phyloP scores from a whole-genome alignment of 2,329 filamentous ascomycete species.

The Zymoseptoria brevis region DNA sequence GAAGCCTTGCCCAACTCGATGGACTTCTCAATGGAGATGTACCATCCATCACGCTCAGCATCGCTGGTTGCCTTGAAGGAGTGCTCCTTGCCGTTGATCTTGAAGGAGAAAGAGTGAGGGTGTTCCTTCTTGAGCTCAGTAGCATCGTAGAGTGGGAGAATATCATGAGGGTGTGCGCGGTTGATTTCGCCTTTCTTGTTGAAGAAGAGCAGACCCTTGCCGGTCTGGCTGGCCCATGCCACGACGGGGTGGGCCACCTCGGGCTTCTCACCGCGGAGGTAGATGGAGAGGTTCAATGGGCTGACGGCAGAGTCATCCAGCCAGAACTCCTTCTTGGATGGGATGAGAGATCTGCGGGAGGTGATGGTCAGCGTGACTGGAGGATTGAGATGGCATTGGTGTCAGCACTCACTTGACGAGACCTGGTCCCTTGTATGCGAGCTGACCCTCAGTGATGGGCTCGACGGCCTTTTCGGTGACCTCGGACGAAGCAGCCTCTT shows the following conservation, averaged over 20 bases:
- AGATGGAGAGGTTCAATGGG: slow-evolving; percentile 63
- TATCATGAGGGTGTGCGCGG: slow-evolving; percentile 70
- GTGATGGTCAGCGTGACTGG: neutral
- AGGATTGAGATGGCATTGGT: neutral
- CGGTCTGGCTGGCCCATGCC: slow-evolving; percentile 87
- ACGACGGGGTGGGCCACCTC: slow-evolving; percentile 68
- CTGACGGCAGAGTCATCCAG: slow-evolving; percentile 60
- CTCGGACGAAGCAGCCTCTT: slow-evolving; percentile 36
- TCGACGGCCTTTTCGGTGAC: slow-evolving; percentile 45
- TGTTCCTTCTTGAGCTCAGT: slow-evolving; percentile 70
- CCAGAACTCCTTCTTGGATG: slow-evolving; percentile 84
- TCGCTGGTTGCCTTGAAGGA: slow-evolving; percentile 72
- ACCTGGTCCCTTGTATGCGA: slow-evolving; percentile 84
- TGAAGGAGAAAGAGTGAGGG: slow-evolving; percentile 75
- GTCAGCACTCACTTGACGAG: slow-evolving; percentile 68
- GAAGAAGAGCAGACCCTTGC: slow-evolving; percentile 90
- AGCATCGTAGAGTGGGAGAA: slow-evolving; percentile 56
- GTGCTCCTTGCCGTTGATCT: slow-evolving; percentile 82
- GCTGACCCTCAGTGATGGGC: slow-evolving; percentile 71
- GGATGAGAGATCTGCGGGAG: slow-evolving; percentile 81
- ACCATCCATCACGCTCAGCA: slow-evolving; percentile 86
- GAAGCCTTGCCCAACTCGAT: slow-evolving; percentile 77
- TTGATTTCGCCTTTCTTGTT: slow-evolving; percentile 68
- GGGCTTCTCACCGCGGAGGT: slow-evolving; percentile 83
- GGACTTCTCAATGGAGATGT: slow-evolving; percentile 73